phyloP scores from a whole-genome alignment of 345 rosid genomes.

The Acer campestre region DNA sequence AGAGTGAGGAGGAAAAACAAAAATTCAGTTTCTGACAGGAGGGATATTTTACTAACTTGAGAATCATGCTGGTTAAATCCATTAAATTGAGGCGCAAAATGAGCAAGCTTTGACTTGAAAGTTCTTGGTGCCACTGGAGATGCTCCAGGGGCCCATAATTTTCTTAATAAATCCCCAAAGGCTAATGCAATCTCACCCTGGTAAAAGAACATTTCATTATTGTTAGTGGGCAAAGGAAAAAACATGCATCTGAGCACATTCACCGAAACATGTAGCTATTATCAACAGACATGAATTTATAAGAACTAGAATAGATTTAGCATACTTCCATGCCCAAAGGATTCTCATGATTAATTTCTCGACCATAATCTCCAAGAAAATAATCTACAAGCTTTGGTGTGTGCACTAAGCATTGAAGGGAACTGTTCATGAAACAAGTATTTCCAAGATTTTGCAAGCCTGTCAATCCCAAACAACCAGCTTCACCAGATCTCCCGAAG shows the following conservation, averaged over 20 bases:
- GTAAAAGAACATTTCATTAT: constrained; percentile 18
- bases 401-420: constrained; percentile 96
- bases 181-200: constrained; percentile 98
- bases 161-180: constrained; percentile 89
- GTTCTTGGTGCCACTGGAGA: constrained; percentile 79
- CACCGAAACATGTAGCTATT: constrained; percentile 4
- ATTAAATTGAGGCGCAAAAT: constrained; percentile 93
- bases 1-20: constrained; percentile 24
- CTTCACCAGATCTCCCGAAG: constrained; percentile 75
- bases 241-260: constrained; percentile 10
- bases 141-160: constrained; percentile 95
- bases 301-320: constrained; percentile 18
- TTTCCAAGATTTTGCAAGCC: constrained; percentile 99
- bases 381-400: constrained; percentile 97
- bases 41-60: constrained; percentile 65
- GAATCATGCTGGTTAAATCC: constrained; percentile 99
- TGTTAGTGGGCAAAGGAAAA: constrained; percentile 5
- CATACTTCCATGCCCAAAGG: constrained; percentile 97
- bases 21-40: constrained; percentile 23
- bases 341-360: constrained; percentile 85
- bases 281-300: constrained; percentile 6
- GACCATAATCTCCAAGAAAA: constrained; percentile 86
- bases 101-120: constrained; percentile 94
- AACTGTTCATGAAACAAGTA: constrained; percentile 98
- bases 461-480: constrained; percentile 90